Percentiles rank a stretch among this genome's conserved stretches.
These are phyloP conservation scores for Babesia microti DNA, from an alignment of 169 alveolate species.

Conservation along the genomic window DNA sequence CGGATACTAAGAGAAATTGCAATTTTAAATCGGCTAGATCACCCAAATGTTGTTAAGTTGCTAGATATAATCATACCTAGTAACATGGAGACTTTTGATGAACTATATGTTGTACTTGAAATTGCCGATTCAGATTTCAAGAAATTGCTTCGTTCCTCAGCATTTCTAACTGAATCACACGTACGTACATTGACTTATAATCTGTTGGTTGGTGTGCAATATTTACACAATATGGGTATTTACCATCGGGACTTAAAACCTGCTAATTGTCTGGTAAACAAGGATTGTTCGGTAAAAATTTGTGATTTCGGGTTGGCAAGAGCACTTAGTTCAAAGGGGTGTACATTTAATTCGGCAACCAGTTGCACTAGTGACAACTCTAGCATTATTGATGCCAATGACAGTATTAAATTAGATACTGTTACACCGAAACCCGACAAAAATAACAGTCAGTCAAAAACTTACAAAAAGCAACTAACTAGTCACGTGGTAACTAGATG, in stretches of 20 bases:
- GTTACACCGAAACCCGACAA: constrained; percentile 6
- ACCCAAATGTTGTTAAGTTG: constrained; percentile 79
- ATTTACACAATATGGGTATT: constrained; percentile 87
- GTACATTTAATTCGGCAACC: constrained; percentile 5
- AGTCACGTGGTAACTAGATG: constrained; percentile 98
- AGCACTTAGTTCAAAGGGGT: constrained; percentile 41
- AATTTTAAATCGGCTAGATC: constrained; percentile 79
- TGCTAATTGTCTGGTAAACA: constrained; percentile 90
- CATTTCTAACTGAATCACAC: constrained; percentile 84
- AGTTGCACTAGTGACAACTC: constrained; percentile 2
- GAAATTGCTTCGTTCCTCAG: constrained; percentile 84
- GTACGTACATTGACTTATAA: constrained; percentile 81
- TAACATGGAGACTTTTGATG: constrained; percentile 78
- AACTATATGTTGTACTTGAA: constrained; percentile 91
- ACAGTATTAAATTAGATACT: background rate
- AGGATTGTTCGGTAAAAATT: constrained; percentile 94
- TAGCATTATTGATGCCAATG: background rate
- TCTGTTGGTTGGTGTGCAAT: constrained; percentile 86
- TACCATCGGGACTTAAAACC: constrained; percentile 97
- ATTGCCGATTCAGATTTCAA: constrained; percentile 94
- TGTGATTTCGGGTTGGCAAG: constrained; percentile 97
- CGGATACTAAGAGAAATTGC: constrained; percentile 90
- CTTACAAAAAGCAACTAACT: constrained; percentile 84
- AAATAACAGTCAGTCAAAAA: constrained; percentile 31
- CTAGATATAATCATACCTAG: constrained; percentile 83